Percentiles rank a stretch among this genome's conserved stretches.
Conservation (phyloP, 2,329 filamentous ascomycete species). For the Monilinia fructigena region DNA sequence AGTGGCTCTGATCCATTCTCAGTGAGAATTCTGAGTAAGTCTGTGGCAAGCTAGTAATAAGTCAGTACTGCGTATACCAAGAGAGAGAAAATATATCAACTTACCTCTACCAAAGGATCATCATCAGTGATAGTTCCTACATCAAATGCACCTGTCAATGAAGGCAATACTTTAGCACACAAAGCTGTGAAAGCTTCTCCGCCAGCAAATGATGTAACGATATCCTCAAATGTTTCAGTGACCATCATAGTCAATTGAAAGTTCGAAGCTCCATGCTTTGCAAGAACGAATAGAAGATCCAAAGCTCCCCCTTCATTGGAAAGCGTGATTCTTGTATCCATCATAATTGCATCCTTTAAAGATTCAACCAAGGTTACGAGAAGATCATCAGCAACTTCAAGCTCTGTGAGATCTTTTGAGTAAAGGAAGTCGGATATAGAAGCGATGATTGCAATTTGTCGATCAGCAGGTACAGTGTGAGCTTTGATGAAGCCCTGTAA, state of each 20-base stretch:
- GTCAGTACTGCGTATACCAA: slow-evolving; percentile 30
- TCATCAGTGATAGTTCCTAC: slow-evolving; percentile 83
- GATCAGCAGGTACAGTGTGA: slow-evolving; percentile 50
- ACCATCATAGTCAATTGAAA: slow-evolving; percentile 89
- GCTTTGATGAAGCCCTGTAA: slow-evolving; percentile 65
- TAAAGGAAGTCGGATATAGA: slow-evolving; percentile 72
- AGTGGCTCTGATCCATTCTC: slow-evolving; percentile 83
- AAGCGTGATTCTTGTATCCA: slow-evolving; percentile 74
- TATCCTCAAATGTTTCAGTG: slow-evolving; percentile 86
- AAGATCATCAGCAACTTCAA: slow-evolving; percentile 87
- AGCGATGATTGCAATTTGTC: slow-evolving; percentile 60
- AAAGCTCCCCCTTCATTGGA: slow-evolving; percentile 71
- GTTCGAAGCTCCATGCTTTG: slow-evolving; percentile 83
- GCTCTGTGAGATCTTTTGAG: slow-evolving; percentile 75
- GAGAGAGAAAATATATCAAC: slow-evolving; percentile 32
- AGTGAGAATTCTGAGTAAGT: slow-evolving; percentile 76
- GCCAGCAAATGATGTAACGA: slow-evolving; percentile 68
- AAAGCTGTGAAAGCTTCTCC: slow-evolving; percentile 71
- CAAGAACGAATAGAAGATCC: slow-evolving; percentile 82
- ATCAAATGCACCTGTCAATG: slow-evolving; percentile 84
- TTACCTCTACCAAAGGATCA: slow-evolving; percentile 73
- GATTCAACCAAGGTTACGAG: slow-evolving; percentile 88
- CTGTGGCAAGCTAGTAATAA: slow-evolving; percentile 65
- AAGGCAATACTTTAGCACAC: slow-evolving; percentile 83
- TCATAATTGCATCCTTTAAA: slow-evolving; percentile 75